Conservation (phyloP, 2,329 filamentous ascomycete genomes). For the Madurella fahalii region DNA sequence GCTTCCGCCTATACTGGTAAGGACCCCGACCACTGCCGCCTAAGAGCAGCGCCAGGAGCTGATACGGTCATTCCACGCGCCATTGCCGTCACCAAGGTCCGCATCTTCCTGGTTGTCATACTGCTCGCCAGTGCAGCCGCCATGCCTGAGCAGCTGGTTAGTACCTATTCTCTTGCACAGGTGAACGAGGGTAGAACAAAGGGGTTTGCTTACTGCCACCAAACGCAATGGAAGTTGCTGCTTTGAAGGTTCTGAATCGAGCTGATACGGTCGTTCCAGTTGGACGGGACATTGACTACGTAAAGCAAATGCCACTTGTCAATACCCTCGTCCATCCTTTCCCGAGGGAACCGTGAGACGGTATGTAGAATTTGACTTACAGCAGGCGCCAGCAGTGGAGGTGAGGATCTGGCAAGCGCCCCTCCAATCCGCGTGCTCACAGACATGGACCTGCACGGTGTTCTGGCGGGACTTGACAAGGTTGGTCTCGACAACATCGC, state of each 20-base stretch:
- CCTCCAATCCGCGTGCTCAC: neutral
- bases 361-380: neutral
- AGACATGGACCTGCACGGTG: neutral
- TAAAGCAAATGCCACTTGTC: no score
- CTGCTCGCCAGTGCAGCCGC: neutral
- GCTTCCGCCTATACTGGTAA: no score
- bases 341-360: neutral
- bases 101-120: slow-evolving; percentile 2
- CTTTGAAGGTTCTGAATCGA: slow-evolving; percentile 1
- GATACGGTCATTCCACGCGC: neutral
- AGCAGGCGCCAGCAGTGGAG: neutral
- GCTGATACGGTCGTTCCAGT: slow-evolving; percentile 2
- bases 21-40: no score
- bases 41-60: slow-evolving; percentile 1
- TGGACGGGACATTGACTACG: neutral
- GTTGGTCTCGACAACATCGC: neutral
- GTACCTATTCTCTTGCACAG: neutral
- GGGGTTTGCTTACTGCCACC: neutral
- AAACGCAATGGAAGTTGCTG: neutral
- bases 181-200: neutral
- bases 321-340: neutral
- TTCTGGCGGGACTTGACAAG: neutral
- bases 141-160: neutral
- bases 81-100: neutral
- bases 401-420: neutral